Evolutionary conservation across 768 basidiomycete species (phyloP).

Genomic region (Pisolithus microcarpus): DNA sequence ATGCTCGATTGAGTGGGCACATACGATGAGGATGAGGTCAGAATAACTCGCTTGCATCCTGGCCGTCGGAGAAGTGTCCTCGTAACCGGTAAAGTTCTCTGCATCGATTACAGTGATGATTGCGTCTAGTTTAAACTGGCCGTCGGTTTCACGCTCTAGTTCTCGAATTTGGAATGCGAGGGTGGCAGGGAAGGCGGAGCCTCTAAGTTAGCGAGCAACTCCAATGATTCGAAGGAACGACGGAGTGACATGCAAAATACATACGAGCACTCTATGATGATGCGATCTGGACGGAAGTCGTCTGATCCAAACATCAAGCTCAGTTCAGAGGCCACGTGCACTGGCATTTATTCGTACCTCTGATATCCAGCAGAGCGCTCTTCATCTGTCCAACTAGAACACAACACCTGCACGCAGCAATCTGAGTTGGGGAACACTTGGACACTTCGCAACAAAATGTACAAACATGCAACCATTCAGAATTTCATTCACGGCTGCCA

Average conservation of each 20-base stretch:
- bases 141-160: conserved; percentile 69
- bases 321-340: neutral
- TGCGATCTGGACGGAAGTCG: conserved; percentile 78
- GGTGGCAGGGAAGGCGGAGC: conserved; percentile 93
- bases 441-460: neutral
- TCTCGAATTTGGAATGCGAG: conserved; percentile 92
- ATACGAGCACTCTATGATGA: conserved; percentile 93
- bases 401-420: conserved; percentile 57
- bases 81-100: conserved; percentile 89
- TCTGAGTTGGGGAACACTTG: neutral
- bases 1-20: conserved; percentile 19
- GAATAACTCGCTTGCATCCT: conserved; percentile 96
- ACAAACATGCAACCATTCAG: conserved; percentile 88
- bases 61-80: conserved; percentile 86
- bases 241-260: conserved; percentile 17
- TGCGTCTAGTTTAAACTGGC: conserved; percentile 77
- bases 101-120: conserved; percentile 89
- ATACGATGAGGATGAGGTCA: conserved; percentile 78
- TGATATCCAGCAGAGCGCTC: conserved; percentile 81
- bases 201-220: conserved; percentile 36
- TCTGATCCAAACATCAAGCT: conserved; percentile 38
- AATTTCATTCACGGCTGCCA: conserved; percentile 88
- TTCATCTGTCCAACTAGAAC: conserved; percentile 95
- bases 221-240: neutral
- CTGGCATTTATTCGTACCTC: conserved; percentile 39